Evolutionary conservation across 192 early-diverging fungal genomes (phyloP).

Genomic region (Podila minutissima): DNA sequence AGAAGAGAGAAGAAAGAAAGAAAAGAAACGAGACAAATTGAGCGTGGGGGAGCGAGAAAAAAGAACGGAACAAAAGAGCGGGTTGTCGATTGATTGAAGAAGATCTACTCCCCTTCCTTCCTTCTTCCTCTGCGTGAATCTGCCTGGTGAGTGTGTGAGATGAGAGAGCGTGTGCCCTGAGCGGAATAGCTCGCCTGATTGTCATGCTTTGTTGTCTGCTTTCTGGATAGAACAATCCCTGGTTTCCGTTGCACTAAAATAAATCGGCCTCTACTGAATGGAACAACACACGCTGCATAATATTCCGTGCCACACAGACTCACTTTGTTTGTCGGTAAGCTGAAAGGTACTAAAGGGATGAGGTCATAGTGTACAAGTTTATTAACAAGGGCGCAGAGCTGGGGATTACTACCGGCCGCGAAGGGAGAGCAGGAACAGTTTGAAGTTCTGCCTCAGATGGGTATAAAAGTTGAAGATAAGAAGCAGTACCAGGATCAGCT

Average conservation of each 20-base stretch:
- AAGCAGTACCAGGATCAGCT: constrained; percentile 35
- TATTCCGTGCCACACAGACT: too few species aligned
- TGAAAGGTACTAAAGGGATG: too few species aligned
- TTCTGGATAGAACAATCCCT: constrained; percentile 1
- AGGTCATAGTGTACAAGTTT: not conserved
- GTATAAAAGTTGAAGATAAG: constrained; percentile 51
- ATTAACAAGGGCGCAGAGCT: not conserved
- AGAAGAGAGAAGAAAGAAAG: not conserved
- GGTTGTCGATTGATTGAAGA: too few species aligned
- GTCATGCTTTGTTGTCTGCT: too few species aligned
- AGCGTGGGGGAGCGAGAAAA: not conserved
- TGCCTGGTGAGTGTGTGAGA: too few species aligned
- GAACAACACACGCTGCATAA: not conserved
- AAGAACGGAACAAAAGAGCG: not conserved
- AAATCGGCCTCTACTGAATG: not conserved
- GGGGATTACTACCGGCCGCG: not conserved
- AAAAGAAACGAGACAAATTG: not conserved
- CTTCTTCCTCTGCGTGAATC: too few species aligned
- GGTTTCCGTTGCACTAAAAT: not conserved
- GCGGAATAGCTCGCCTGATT: not conserved
- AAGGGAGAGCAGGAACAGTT: constrained; percentile 38
- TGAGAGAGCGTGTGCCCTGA: too few species aligned
- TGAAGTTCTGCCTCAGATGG: constrained; percentile 43
- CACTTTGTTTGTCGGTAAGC: too few species aligned
- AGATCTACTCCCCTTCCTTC: too few species aligned